A percentile compares a stretch with the other conserved stretches of the same genome.
phyloP scores from a whole-genome alignment of 2,329 filamentous ascomycete genomes.

The Colletotrichum sp. region DNA sequence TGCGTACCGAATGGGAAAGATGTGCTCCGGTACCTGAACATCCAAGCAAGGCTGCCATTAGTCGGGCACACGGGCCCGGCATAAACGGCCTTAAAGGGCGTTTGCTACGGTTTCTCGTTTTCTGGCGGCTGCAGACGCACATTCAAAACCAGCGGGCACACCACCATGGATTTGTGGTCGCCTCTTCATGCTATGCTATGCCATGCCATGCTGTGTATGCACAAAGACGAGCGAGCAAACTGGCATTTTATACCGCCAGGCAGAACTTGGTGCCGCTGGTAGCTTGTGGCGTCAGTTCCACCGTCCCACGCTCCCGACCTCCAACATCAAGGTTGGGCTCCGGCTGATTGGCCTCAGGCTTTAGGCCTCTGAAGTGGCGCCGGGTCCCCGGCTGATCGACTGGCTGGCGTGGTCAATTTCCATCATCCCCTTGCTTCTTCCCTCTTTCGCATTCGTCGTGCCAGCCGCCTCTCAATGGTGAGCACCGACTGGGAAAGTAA shows the following conservation, averaged over 20 bases:
- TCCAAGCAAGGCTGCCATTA: neutral
- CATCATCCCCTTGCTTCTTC: neutral
- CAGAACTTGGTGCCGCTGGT: neutral
- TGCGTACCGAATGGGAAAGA: slow-evolving; percentile 1
- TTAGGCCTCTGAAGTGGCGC: slow-evolving; percentile 4
- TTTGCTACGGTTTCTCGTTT: neutral
- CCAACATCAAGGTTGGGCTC: neutral
- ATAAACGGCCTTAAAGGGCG: slow-evolving; percentile 1
- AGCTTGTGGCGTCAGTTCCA: neutral
- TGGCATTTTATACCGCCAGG: neutral
- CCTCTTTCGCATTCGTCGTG: neutral
- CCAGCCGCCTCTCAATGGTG: neutral
- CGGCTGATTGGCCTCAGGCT: neutral
- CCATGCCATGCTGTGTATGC: neutral
- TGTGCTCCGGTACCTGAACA: slow-evolving; percentile 14
- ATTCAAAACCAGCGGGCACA: neutral
- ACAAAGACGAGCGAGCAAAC: neutral
- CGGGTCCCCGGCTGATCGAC: slow-evolving; percentile 7
- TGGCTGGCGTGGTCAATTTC: slow-evolving; percentile 10
- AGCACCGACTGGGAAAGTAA: neutral
- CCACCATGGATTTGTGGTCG: neutral
- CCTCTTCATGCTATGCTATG: neutral
- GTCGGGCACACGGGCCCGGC: slow-evolving; percentile 10
- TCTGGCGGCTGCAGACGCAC: slow-evolving; percentile 4
- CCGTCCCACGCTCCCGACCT: neutral